Percentiles rank a stretch among this genome's conserved stretches.
phyloP scores from a whole-genome alignment of 345 rosid species.

The Ailanthus altissimus region DNA sequence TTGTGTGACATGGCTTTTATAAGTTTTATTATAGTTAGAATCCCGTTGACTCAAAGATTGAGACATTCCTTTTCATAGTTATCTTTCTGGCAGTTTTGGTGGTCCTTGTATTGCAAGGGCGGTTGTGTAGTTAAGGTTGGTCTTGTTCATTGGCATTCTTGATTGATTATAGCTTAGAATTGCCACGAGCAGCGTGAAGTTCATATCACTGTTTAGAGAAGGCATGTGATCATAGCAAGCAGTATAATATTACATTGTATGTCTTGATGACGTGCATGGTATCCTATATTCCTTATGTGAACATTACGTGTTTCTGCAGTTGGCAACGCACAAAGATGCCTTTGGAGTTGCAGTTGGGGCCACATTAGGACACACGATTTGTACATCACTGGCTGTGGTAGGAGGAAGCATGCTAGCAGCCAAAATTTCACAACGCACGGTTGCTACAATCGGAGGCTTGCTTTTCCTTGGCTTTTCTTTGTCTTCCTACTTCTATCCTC shows the following conservation, averaged over 20 bases:
- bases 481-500: conserved; percentile 96
- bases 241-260: not conserved
- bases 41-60: not conserved
- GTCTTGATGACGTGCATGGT: no score
- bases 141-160: not conserved
- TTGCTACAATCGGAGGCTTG: conserved; percentile 87
- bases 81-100: not conserved
- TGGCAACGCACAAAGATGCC: conserved; percentile 95
- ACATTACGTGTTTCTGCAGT: conserved; percentile 45
- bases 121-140: not conserved
- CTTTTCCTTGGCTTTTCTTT: conserved; percentile 91
- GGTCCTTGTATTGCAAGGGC: not conserved
- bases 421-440: conserved; percentile 91
- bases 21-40: not conserved
- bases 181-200: not conserved
- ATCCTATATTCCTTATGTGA: no score
- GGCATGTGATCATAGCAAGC: not conserved
- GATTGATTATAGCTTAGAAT: not conserved
- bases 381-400: conserved; percentile 92
- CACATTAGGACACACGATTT: conserved; percentile 75
- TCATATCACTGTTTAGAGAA: not conserved
- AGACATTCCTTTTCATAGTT: no score
- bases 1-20: not conserved
- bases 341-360: conserved; percentile 96
- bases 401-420: conserved; percentile 99